Percentiles rank a stretch among this genome's conserved stretches.
These are phyloP conservation scores for Aschersonia sp. DNA, from an alignment of 2,329 filamentous ascomycete genomes.

Conservation along the genomic window DNA sequence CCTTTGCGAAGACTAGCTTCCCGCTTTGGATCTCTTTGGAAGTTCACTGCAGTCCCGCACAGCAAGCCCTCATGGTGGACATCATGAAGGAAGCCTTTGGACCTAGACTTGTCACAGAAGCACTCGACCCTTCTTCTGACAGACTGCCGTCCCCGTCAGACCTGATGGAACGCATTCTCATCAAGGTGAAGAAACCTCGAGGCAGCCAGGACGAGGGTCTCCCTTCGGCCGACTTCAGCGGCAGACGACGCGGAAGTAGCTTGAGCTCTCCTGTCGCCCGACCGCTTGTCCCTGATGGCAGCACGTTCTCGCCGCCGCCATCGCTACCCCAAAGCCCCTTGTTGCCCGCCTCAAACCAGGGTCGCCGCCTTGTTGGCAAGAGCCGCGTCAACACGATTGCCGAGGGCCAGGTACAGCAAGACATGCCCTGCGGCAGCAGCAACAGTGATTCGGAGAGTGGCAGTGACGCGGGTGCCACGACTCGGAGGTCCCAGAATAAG, in stretches of 20 bases:
- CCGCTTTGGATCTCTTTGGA: slow-evolving; percentile 92
- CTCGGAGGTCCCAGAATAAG: slow-evolving; percentile 61
- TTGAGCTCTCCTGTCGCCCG: slow-evolving; percentile 52
- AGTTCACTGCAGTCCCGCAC: slow-evolving; percentile 74
- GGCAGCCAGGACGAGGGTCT: slow-evolving; percentile 25
- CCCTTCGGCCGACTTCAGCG: slow-evolving; percentile 17
- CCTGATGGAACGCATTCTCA: slow-evolving; percentile 67
- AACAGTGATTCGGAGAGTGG: slow-evolving; percentile 71
- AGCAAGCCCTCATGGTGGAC: slow-evolving; percentile 78
- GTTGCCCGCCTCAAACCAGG: slow-evolving; percentile 34
- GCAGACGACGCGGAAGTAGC: slow-evolving; percentile 49
- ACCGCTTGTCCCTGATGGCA: slow-evolving; percentile 45
- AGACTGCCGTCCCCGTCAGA: slow-evolving; percentile 76
- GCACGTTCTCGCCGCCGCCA: slow-evolving; percentile 30
- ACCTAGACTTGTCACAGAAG: slow-evolving; percentile 61
- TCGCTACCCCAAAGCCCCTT: slow-evolving; percentile 40
- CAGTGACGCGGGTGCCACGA: slow-evolving; percentile 34
- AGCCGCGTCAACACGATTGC: slow-evolving; percentile 43
- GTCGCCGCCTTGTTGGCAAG: slow-evolving; percentile 32
- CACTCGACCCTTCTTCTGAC: slow-evolving; percentile 52
- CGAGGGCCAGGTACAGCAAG: slow-evolving; percentile 37
- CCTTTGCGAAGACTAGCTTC: slow-evolving; percentile 75
- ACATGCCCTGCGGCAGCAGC: slow-evolving; percentile 40
- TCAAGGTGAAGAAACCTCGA: slow-evolving; percentile 80
- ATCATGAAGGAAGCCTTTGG: slow-evolving; percentile 81